Evolutionary conservation across 768 basidiomycete genomes (phyloP).

Genomic region (Naganishia randhawae): DNA sequence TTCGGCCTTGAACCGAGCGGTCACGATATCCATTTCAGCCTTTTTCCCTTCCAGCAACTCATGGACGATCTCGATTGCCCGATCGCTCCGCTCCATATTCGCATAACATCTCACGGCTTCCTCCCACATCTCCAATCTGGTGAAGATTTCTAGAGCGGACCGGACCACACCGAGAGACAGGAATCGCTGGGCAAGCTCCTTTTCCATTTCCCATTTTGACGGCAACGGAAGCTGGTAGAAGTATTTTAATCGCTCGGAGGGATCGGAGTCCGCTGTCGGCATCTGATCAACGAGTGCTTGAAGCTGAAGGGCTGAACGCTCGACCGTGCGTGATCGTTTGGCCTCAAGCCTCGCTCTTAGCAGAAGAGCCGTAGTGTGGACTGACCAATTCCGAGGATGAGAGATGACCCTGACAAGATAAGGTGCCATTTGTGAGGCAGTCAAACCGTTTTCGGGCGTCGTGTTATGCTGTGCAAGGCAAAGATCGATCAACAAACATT

Average conservation of each 20-base stretch:
- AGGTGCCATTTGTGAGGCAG: slow-evolving; percentile 84
- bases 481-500: slow-evolving; percentile 83
- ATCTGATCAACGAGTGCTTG: slow-evolving; percentile 96
- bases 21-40: slow-evolving; percentile 72
- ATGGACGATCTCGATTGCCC: slow-evolving; percentile 72
- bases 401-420: slow-evolving; percentile 84
- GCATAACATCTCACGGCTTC: slow-evolving; percentile 87
- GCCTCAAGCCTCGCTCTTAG: slow-evolving; percentile 88
- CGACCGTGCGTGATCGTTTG: slow-evolving; percentile 81
- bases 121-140: slow-evolving; percentile 97
- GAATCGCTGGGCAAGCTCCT: slow-evolving; percentile 79
- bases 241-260: slow-evolving; percentile 71
- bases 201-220: slow-evolving; percentile 87
- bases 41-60: slow-evolving; percentile 80
- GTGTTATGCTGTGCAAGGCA: slow-evolving; percentile 76
- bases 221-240: slow-evolving; percentile 79
- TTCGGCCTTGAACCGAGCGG: slow-evolving; percentile 49
- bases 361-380: slow-evolving; percentile 93
- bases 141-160: slow-evolving; percentile 88
- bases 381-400: slow-evolving; percentile 86
- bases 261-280: slow-evolving; percentile 74
- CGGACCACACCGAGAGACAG: slow-evolving; percentile 79
- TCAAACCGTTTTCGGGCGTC: slow-evolving; percentile 83
- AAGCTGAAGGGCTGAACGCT: slow-evolving; percentile 84
- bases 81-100: slow-evolving; percentile 71